Evolutionary conservation across 768 basidiomycete species (phyloP).

Genomic region (Astraeus odoratus): DNA sequence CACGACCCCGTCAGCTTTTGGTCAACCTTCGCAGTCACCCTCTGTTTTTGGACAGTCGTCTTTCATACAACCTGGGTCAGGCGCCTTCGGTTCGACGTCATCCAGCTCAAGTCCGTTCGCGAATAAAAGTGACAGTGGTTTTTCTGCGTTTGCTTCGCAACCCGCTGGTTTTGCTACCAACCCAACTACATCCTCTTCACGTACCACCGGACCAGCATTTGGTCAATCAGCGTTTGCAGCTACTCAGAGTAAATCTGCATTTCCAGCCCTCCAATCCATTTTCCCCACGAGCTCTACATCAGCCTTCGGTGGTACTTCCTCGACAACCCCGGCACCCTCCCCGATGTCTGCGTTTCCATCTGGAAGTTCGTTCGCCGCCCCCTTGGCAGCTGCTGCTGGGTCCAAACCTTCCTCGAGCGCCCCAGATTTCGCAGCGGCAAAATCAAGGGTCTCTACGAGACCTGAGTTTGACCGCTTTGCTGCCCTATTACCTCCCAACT

Average conservation of each 20-base stretch:
- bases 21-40: conserved; percentile 24
- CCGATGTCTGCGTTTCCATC: conserved; percentile 17
- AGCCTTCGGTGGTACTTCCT: conserved; percentile 14
- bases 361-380: conserved; percentile 19
- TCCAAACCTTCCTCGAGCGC: conserved; percentile 16
- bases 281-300: conserved; percentile 22
- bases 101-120: conserved; percentile 30
- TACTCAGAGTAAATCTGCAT: conserved; percentile 13
- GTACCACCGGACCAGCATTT: conserved; percentile 4
- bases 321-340: conserved; percentile 12
- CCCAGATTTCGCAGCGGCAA: conserved; percentile 32
- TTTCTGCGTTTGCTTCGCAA: conserved; percentile 46
- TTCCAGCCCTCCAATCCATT: conserved; percentile 12
- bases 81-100: conserved; percentile 42
- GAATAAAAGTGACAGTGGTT: conserved; percentile 28
- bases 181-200: conserved; percentile 1
- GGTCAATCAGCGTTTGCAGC: conserved; percentile 18
- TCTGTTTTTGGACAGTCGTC: conserved; percentile 33
- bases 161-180: conserved; percentile 36
- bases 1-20: conserved; percentile 24
- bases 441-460: conserved; percentile 27
- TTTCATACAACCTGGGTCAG: conserved; percentile 44
- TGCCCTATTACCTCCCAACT: conserved; percentile 48
- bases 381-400: conserved; percentile 17
- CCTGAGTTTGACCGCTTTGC: conserved; percentile 52